phyloP scores from a whole-genome alignment of 2,329 filamentous ascomycete species.

The Phyllosticta citribraziliensis region DNA sequence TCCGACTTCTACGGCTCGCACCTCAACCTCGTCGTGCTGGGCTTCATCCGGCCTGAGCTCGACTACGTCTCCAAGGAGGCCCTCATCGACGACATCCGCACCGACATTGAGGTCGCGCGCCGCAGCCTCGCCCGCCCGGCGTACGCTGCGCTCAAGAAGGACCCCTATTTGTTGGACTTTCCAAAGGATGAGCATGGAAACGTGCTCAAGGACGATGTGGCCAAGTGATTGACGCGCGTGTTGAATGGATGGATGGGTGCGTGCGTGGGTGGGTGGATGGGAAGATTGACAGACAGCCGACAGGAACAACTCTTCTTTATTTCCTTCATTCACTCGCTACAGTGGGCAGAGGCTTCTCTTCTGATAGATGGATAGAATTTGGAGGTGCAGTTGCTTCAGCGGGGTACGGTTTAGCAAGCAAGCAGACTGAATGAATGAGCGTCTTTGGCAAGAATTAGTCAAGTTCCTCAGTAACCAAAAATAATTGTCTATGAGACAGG shows the following conservation, averaged over 20 bases:
- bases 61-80: constrained; percentile 80
- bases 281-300: too few relatives aligned
- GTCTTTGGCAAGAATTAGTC: too few relatives aligned
- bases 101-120: constrained; percentile 76
- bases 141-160: constrained; percentile 46
- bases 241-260: neutral
- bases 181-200: constrained; percentile 3
- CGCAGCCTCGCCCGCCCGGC: constrained; percentile 57
- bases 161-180: constrained; percentile 24
- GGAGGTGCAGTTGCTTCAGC: too few relatives aligned
- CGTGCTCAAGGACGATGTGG: neutral
- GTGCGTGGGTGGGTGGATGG: neutral
- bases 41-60: constrained; percentile 80
- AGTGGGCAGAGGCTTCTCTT: too few relatives aligned
- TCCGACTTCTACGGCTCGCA: constrained; percentile 76
- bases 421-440: too few relatives aligned
- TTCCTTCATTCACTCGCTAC: too few relatives aligned
- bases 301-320: too few relatives aligned
- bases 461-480: too few relatives aligned
- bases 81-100: constrained; percentile 76
- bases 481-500: too few relatives aligned
- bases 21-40: constrained; percentile 71
- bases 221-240: neutral
- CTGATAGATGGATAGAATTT: too few relatives aligned
- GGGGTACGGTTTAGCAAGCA: too few relatives aligned